Evolutionary conservation across 2,329 filamentous ascomycete species (phyloP), one percentile per base, ranked within the genome.

Genomic region (Lasiodiplodia sp.): DNA sequence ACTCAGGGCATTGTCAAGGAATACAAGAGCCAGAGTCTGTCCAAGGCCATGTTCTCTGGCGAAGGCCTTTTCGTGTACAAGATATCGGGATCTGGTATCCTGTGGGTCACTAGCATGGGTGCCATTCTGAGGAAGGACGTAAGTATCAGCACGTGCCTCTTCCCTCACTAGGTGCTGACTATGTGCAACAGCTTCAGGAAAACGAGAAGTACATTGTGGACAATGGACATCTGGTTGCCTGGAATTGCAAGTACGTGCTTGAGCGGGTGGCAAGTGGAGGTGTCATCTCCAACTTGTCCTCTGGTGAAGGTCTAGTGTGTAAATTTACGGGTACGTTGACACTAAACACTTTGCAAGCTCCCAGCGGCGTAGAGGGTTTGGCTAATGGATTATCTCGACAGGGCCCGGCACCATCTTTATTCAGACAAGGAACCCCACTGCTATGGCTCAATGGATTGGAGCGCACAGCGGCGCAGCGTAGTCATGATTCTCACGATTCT

Each of bases 91-190:
- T 87, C 85, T 7, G 96, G 96, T 0, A 83, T 98, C 44, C 77
- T 97, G 51, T 99, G 95, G 93, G 86, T 97, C 57, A 92, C 93
- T 10, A 97, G 93, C 75, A 96, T 99, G 75, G 96, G 96, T 7
- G 96, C 96, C 6, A 97, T 99, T 70, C 93, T 98, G 71, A 87
- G 92, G 75, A 98, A 98, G 82, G 94, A 97, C 78, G 92, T 96
- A 78, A 84, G 91, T 86, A 18, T 38, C 6, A 11, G 23, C 44
- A 4, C 5, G 4, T 44, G 85, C 83, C 7, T 4, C 4, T 4
- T 18, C 34, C 28, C 14, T 28, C 18, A 10, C n/a, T 16, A 7
- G 1, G 14, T 21, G 53, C 53, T 47, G 16, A 53, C 38, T 23
- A 10, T 18, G 58, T 23, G 3, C 25, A 38, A 67, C 68, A 86